Base-by-base conservation (phyloP, 139 green algal species). In the Marvania coccoides region DNA sequence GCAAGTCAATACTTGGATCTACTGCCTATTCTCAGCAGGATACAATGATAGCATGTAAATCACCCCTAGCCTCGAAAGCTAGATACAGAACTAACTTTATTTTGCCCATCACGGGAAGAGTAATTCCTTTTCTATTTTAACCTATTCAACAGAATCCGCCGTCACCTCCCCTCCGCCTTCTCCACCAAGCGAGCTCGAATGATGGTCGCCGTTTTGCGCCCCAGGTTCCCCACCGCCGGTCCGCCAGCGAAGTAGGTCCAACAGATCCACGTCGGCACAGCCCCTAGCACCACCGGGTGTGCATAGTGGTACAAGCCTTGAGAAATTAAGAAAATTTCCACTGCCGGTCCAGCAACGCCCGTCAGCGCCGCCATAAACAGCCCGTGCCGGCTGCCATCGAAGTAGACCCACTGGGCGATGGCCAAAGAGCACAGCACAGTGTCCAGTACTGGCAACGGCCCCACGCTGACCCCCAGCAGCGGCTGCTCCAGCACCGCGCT, bases 241-340 rank as follows among this genome's bases (percentile, higher is more conserved):
- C 35, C 67, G 8, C 79, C 79, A 24, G 31, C 58, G 14, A 76
- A 76, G 37, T 85, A 85, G 5, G 81, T 73, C 70, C 69, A 86
- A 6, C 65, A 55, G 30, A 86, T 86, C 80, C 80, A 86, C 0
- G 30, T 69, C 2, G 80, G 80, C 31, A 83, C 60, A 10, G 63
- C 74, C 15, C 67, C 67, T 4, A 66, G n/a, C 28, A 64, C 6
- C 12, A 51, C 34, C 7, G 80, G 70, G 51, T 83, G 73, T 3
- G 23, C 65, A 36, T 85, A 86, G 23, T 62, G 8, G 58, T 86
- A 85, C 3, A 86, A 61, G 4, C 61, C 6, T 19, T 30, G 24
- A 40, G 73, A 71, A 31, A 84, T 84, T 14, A 84, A 53, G 3
- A 55, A 1, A 3, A 80, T 48, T 61, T 84, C 75, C 10, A 80